Conservation (phyloP, 2,329 filamentous ascomycete genomes). For the Biscogniauxia mediterranea region DNA sequence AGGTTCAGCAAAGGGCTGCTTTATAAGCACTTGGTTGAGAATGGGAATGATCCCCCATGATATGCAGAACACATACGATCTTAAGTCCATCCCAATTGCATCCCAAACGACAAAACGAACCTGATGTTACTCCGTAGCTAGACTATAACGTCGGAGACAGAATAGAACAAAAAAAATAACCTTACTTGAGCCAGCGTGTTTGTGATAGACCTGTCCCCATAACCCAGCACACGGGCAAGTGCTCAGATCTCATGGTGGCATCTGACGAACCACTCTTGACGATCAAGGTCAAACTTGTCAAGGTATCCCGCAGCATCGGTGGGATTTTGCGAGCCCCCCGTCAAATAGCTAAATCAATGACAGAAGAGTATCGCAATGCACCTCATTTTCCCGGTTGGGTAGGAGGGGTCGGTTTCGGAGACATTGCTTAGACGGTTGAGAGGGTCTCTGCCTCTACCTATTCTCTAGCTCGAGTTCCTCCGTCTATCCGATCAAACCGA, state of each 20-base stretch:
- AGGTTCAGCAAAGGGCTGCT: neutral
- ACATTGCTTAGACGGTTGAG: slow-evolving; percentile 10
- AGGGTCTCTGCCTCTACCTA: neutral
- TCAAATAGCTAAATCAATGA: neutral
- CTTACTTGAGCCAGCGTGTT: neutral
- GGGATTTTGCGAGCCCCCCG: neutral
- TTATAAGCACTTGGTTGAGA: neutral
- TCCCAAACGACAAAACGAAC: neutral
- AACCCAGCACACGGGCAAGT: neutral
- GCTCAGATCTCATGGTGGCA: neutral
- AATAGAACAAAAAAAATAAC: neutral
- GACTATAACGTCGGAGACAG: neutral
- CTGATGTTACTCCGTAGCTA: neutral
- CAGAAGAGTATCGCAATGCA: slow-evolving; percentile 1
- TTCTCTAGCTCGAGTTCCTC: neutral
- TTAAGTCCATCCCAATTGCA: neutral
- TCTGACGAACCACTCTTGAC: slow-evolving; percentile 1
- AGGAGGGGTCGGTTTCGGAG: slow-evolving; percentile 17
- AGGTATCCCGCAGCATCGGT: neutral
- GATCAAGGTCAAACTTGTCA: neutral
- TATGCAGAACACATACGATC: neutral
- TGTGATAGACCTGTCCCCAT: neutral
- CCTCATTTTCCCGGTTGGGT: slow-evolving; percentile 13
- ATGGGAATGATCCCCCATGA: neutral
- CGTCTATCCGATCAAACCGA: slow-evolving; percentile 1